Base-by-base conservation (phyloP, 768 basidiomycete genomes). In the Suillus alpinus region DNA sequence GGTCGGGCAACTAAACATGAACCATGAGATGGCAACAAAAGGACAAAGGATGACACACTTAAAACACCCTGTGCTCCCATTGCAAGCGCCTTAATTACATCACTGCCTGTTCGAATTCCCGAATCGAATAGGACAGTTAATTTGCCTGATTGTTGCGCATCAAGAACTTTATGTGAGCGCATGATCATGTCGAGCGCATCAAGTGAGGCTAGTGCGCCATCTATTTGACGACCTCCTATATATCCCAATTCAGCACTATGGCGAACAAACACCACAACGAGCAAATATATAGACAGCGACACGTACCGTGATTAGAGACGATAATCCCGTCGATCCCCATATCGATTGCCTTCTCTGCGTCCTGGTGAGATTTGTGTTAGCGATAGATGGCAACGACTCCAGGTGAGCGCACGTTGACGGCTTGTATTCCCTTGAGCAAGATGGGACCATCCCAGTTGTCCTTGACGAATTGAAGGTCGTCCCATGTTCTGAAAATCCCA, bases 261-360 rank as follows among this genome's bases (percentile, higher is more conserved):
- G 32, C 12, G 20, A 44, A 26, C 39, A 18, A 32, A 32, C 20
- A 32, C 32, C 10, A 23, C 7, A 31, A 32, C 23, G 29, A 47
- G 26, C 31, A 5, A 14, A 23, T 14, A 23, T 10, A 7, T 29
- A 49, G 43, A 12, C 16, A 23, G 55, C 3, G 9, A 13, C 13
- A 67, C 78, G 34, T 52, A 88, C 88, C 89, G 64, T 93, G 91
- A 67, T 92, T 94, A 10, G 89, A 91, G 16, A 93, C 87, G 52
- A 94, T 71, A 60, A 94, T 88, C 1, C 89, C 91, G 59, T 92
- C 82, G 14, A 85, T 78, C 1, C 88, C 83, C 20, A 80, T 66
- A 31, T 88, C 83, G 14, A 91, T 69, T 0, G 89, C 88, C 66
- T 80, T 83, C 68, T 89, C 68, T 6, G 81, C 81, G 53, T 82